phyloP scores from a whole-genome alignment of 2,329 filamentous ascomycete genomes.

The Sclerotinia glacialis region DNA sequence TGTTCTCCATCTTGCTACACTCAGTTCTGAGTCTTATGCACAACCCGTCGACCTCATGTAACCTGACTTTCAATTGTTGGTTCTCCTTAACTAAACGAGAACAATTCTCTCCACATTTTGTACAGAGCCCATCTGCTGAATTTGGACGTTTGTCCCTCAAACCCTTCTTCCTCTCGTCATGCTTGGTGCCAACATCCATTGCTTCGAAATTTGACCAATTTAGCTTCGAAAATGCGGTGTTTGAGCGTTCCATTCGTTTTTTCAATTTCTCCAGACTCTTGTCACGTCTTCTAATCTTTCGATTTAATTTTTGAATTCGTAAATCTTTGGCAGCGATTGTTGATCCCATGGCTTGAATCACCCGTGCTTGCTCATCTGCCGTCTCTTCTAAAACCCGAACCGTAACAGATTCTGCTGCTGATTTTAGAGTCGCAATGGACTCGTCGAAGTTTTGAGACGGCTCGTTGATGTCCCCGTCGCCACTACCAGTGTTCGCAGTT shows the following conservation, averaged over 20 bases:
- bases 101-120: background rate
- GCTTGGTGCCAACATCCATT: background rate
- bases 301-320: background rate
- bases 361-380: slow-evolving; percentile 2
- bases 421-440: background rate
- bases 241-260: background rate
- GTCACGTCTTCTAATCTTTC: slow-evolving; percentile 4
- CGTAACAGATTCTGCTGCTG: background rate
- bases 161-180: background rate
- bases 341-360: background rate
- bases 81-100: background rate
- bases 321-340: background rate
- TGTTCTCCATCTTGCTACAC: slow-evolving; percentile 1
- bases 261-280: background rate
- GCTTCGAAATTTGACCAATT: background rate
- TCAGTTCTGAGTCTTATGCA: slow-evolving; percentile 2
- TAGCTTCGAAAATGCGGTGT: background rate
- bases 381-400: background rate
- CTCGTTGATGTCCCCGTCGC: background rate
- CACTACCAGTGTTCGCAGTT: background rate
- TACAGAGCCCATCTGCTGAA: background rate
- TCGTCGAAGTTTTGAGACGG: background rate
- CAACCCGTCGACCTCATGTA: slow-evolving; percentile 5
- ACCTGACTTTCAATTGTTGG: background rate
- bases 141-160: background rate